Evolutionary conservation across 2,329 filamentous ascomycete species (phyloP).

Genomic region (Aspergillus tamarii): DNA sequence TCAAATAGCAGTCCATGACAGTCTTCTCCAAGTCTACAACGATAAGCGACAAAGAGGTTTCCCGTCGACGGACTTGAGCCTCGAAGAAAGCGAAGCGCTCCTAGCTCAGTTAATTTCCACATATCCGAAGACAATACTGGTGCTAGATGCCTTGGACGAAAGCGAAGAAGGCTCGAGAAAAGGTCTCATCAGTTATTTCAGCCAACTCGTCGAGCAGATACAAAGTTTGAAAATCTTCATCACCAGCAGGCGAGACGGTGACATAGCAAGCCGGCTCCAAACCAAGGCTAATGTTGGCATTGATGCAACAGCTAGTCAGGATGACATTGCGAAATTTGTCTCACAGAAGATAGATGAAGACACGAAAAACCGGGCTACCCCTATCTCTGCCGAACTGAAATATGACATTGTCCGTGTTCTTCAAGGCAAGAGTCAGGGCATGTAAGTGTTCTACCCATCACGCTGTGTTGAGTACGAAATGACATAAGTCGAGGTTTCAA

Average conservation of each 20-base stretch:
- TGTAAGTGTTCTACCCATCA: background rate
- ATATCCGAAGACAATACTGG: background rate
- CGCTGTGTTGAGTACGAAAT: background rate
- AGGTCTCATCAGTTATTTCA: background rate
- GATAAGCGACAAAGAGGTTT: background rate
- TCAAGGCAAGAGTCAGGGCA: background rate
- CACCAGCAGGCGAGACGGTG: background rate
- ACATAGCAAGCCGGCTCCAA: background rate
- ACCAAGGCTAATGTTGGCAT: background rate
- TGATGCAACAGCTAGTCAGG: background rate
- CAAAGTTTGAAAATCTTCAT: background rate
- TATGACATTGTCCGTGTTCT: background rate
- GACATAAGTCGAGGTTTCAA: background rate
- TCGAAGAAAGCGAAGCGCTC: background rate
- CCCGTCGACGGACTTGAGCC: background rate
- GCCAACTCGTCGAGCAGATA: background rate
- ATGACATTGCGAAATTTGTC: background rate
- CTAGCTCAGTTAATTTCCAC: background rate
- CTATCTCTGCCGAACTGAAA: background rate
- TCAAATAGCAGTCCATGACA: background rate
- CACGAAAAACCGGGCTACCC: background rate
- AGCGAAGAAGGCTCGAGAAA: background rate
- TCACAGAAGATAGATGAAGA: background rate
- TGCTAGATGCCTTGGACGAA: background rate
- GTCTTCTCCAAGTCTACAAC: background rate